Evolutionary conservation across 805 yeast genomes (phyloP).

Genomic region (Candida schatavii): DNA sequence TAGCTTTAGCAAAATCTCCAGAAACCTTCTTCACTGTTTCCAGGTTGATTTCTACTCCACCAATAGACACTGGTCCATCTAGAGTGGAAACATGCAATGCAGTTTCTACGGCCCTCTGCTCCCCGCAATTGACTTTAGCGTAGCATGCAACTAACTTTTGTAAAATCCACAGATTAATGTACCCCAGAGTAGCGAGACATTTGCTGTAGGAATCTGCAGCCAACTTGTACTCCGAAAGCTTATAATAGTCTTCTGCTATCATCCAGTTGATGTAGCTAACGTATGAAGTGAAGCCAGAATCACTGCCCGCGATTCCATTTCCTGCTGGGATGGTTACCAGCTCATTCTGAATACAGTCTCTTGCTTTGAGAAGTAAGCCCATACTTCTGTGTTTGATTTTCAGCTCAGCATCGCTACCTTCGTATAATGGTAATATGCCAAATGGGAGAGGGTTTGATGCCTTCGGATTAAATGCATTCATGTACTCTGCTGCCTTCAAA

Average conservation of each 20-base stretch:
- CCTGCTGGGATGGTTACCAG: not conserved
- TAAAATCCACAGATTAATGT: slow-evolving; percentile 25
- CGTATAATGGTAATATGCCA: slow-evolving; percentile 25
- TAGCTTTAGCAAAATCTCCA: slow-evolving; percentile 13
- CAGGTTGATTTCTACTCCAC: not conserved
- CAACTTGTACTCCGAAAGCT: slow-evolving; percentile 6
- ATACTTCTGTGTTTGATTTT: slow-evolving; percentile 8
- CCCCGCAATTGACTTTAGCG: slow-evolving; percentile 21
- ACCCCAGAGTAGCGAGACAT: not conserved
- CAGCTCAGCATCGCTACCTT: not conserved
- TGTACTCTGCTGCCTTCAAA: slow-evolving; percentile 20
- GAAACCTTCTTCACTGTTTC: not conserved
- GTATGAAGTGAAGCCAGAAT: not conserved
- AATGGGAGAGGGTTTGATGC: slow-evolving; percentile 21
- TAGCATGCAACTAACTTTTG: slow-evolving; percentile 40
- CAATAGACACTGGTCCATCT: not conserved
- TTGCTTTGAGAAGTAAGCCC: slow-evolving; percentile 20
- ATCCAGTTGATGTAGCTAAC: slow-evolving; percentile 40
- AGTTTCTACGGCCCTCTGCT: slow-evolving; percentile 1
- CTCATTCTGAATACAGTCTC: slow-evolving; percentile 3
- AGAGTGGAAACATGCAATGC: not conserved
- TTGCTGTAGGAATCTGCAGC: slow-evolving; percentile 21
- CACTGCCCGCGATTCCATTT: not conserved
- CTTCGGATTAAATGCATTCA: slow-evolving; percentile 2
- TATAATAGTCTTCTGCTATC: slow-evolving; percentile 48